A percentile compares a stretch with the other conserved stretches of the same genome.
phyloP scores from a whole-genome alignment of 1,139 yeast species.

The Suhomyces bribrorum region DNA sequence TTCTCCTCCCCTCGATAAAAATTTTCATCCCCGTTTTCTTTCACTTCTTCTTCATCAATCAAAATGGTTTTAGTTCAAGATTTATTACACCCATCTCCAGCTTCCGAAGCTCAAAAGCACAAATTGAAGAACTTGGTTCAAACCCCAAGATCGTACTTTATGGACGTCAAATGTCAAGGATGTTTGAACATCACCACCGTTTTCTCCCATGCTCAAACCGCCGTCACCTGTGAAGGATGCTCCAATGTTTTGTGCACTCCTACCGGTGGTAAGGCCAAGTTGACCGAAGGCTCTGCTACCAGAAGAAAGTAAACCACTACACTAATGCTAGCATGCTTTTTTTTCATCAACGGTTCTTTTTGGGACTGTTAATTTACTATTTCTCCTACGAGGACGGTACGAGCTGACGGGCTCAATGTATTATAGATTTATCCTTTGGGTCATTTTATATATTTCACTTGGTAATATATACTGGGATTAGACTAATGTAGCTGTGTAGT shows the following conservation, averaged over 20 bases:
- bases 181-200: slow-evolving; percentile 98
- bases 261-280: slow-evolving; percentile 99
- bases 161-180: slow-evolving; percentile 99
- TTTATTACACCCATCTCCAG: slow-evolving; percentile 90
- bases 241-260: slow-evolving; percentile 98
- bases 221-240: slow-evolving; percentile 98
- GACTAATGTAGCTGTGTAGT: slow-evolving; percentile 3
- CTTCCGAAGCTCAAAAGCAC: slow-evolving; percentile 95
- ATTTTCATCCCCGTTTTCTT: slow-evolving; percentile 8
- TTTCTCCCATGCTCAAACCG: slow-evolving; percentile 99
- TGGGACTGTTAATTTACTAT: slow-evolving; percentile 5
- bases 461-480: slow-evolving; percentile 10
- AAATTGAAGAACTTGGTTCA: slow-evolving; percentile 97
- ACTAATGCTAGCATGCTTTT: slow-evolving; percentile 10
- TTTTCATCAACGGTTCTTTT: background rate
- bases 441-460: slow-evolving; percentile 5
- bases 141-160: slow-evolving; percentile 97
- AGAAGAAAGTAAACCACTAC: slow-evolving; percentile 80
- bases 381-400: slow-evolving; percentile 3
- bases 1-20: slow-evolving; percentile 10
- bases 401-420: slow-evolving; percentile 9
- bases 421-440: slow-evolving; percentile 13
- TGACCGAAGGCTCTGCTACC: slow-evolving; percentile 99
- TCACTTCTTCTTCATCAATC: slow-evolving; percentile 4
- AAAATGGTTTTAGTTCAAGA: slow-evolving; percentile 34